Evolutionary conservation across 371 early-diverging fungal species (phyloP).

Genomic region (Lichtheimia hyalospora): DNA sequence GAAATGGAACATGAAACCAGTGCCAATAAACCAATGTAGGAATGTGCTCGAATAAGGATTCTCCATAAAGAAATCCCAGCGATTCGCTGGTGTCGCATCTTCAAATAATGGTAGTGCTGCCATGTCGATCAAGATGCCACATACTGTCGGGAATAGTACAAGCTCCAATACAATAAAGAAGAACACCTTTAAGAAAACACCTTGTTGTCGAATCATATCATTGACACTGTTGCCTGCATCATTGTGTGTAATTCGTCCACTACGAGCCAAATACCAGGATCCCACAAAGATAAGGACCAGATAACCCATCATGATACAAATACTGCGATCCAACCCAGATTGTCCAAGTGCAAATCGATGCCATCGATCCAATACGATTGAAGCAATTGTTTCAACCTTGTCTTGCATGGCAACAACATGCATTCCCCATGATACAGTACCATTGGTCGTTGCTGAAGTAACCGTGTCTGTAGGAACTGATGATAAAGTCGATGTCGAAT

Average conservation of each 20-base stretch:
- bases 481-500: not conserved
- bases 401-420: slow-evolving; percentile 15
- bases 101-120: slow-evolving; percentile 78
- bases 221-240: slow-evolving; percentile 24
- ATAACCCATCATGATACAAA: slow-evolving; percentile 51
- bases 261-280: slow-evolving; percentile 51
- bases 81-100: slow-evolving; percentile 56
- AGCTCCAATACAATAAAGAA: slow-evolving; percentile 88
- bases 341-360: slow-evolving; percentile 51
- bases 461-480: not conserved
- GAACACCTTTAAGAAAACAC: slow-evolving; percentile 64
- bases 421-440: slow-evolving; percentile 1
- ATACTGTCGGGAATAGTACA: slow-evolving; percentile 81
- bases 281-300: slow-evolving; percentile 43
- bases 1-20: slow-evolving; percentile 91
- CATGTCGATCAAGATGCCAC: slow-evolving; percentile 85
- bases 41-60: slow-evolving; percentile 74
- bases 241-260: slow-evolving; percentile 20
- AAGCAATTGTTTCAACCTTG: slow-evolving; percentile 17
- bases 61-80: slow-evolving; percentile 57
- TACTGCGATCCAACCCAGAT: slow-evolving; percentile 42
- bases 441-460: not conserved
- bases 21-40: slow-evolving; percentile 91
- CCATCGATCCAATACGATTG: slow-evolving; percentile 34
- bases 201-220: slow-evolving; percentile 59